phyloP scores from a whole-genome alignment of 202 grass and related monocot genomes.

The Sporobolus alterniflorus region DNA sequence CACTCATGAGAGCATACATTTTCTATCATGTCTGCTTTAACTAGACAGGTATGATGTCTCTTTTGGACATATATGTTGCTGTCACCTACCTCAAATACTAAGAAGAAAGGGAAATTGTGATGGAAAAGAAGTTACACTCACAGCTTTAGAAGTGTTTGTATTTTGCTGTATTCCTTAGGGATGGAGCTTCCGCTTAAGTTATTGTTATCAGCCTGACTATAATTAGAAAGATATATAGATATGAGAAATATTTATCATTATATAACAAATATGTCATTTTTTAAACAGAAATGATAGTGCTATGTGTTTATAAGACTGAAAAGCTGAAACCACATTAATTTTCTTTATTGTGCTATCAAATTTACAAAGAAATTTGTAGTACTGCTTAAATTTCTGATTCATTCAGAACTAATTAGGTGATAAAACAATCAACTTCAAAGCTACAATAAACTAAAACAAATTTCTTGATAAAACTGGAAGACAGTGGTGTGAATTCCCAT shows the following conservation, averaged over 20 bases:
- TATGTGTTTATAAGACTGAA: not conserved
- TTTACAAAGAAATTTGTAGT: slow-evolving; percentile 31
- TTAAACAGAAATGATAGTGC: not conserved
- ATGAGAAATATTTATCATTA: slow-evolving; percentile 34
- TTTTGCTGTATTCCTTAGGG: slow-evolving; percentile 72
- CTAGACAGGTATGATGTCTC: not conserved
- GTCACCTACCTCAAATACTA: slow-evolving; percentile 17
- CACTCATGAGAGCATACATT: slow-evolving; percentile 17
- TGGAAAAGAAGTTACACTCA: slow-evolving; percentile 55
- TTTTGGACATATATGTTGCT: slow-evolving; percentile 6
- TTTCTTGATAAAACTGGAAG: slow-evolving; percentile 16
- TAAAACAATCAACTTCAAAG: slow-evolving; percentile 11
- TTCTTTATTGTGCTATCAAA: slow-evolving; percentile 7
- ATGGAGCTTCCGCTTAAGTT: slow-evolving; percentile 96
- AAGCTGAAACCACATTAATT: slow-evolving; percentile 2
- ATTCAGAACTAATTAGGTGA: not conserved
- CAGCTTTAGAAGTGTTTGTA: slow-evolving; percentile 80
- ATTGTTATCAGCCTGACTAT: slow-evolving; percentile 98
- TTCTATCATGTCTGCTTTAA: slow-evolving; percentile 3
- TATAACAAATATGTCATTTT: not conserved
- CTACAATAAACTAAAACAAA: slow-evolving; percentile 17
- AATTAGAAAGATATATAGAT: slow-evolving; percentile 43
- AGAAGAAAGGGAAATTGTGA: not conserved
- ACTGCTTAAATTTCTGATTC: slow-evolving; percentile 4
- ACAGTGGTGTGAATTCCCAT: not conserved